phyloP scores from a whole-genome alignment of 1,284 basidiomycete genomes.

The Microbotryum lychnidis-dioicae region DNA sequence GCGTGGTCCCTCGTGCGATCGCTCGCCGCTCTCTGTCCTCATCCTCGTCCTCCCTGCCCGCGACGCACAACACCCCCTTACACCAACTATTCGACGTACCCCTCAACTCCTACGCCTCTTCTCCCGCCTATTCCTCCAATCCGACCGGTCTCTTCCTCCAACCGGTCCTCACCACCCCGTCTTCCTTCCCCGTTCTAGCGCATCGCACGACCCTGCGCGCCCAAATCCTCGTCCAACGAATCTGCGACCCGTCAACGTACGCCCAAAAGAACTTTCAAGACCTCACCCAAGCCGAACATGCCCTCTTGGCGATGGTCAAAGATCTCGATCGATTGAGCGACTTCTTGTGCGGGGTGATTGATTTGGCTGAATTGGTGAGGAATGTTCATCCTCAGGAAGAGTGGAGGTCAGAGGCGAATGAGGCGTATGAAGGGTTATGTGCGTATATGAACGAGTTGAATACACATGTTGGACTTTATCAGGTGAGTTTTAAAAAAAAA shows the following conservation, averaged over 20 bases:
- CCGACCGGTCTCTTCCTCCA: conserved; percentile 66
- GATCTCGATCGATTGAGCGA: conserved; percentile 92
- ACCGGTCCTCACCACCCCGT: conserved; percentile 53
- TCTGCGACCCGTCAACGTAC: conserved; percentile 48
- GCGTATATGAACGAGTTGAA: conserved; percentile 97
- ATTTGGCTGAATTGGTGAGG: conserved; percentile 85
- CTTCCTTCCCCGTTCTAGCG: conserved; percentile 56
- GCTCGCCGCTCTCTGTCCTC: neutral
- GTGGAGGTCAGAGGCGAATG: conserved; percentile 78
- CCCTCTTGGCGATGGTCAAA: conserved; percentile 78
- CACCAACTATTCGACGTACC: conserved; percentile 25
- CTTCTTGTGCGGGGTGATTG: conserved; percentile 89
- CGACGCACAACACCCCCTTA: conserved; percentile 6
- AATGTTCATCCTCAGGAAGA: conserved; percentile 80
- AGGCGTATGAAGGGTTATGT: conserved; percentile 82
- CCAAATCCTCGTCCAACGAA: conserved; percentile 62
- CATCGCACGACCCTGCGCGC: conserved; percentile 65
- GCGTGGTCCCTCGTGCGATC: neutral
- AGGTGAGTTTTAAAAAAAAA: conserved; percentile 54
- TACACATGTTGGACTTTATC: conserved; percentile 85
- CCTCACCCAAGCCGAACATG: conserved; percentile 42
- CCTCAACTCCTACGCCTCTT: conserved; percentile 6
- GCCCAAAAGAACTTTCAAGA: conserved; percentile 6
- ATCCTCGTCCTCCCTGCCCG: no score
- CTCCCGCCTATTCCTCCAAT: conserved; percentile 1